These are phyloP conservation scores for Kuraishia piskuri DNA, from an alignment of 805 yeast species.

Conservation along the genomic window DNA sequence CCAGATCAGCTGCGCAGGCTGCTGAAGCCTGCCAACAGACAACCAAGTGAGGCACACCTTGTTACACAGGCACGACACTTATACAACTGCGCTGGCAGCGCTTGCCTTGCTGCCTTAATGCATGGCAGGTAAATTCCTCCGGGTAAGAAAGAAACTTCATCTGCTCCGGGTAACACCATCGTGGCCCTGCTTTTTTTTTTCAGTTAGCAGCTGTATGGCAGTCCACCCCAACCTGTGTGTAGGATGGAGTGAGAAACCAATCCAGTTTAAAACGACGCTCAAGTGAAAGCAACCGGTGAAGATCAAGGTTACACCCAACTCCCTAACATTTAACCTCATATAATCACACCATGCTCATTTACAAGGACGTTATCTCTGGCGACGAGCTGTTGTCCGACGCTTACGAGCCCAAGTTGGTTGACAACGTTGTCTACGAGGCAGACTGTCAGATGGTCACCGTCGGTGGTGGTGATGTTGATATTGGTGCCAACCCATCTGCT, in stretches of 20 bases:
- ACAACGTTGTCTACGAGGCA: conserved; percentile 91
- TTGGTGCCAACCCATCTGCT: conserved; percentile 99
- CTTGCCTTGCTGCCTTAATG: neutral
- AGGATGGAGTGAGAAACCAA: neutral
- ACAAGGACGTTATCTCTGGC: conserved; percentile 78
- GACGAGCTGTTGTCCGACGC: conserved; percentile 98
- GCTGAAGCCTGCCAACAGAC: neutral
- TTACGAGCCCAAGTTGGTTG: conserved; percentile 82
- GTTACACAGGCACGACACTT: no score
- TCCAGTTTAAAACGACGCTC: neutral
- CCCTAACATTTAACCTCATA: neutral
- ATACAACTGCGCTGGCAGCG: neutral
- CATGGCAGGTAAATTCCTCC: neutral
- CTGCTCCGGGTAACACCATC: neutral
- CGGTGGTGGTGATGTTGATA: conserved; percentile 84
- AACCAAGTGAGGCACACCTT: neutral
- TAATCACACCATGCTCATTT: conserved; percentile 25
- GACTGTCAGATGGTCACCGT: conserved; percentile 90
- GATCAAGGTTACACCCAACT: no score
- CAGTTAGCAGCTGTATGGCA: neutral
- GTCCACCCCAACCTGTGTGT: neutral
- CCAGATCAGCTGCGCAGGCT: neutral
- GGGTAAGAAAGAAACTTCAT: neutral
- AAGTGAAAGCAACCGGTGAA: no score
- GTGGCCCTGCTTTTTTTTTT: neutral